Base-by-base conservation (phyloP, 352 stramenopile genomes). In the Elongisporangium anandrum region DNA sequence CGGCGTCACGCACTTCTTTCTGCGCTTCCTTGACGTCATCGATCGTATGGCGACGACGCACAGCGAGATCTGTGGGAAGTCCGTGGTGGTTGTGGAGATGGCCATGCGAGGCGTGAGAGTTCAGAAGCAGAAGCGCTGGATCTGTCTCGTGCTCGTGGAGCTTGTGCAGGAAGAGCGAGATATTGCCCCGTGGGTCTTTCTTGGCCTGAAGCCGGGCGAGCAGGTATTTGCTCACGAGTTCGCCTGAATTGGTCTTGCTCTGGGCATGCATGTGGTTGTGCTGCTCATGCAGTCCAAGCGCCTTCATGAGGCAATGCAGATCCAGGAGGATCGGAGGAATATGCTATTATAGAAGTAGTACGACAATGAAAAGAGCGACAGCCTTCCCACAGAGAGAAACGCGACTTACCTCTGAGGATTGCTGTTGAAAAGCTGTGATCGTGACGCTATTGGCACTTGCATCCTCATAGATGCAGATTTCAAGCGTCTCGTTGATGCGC, bases 391-490 rank as follows among this genome's bases (percentile, higher is more conserved):
- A n/a, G n/a, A n/a, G n/a, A n/a, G n/a, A n/a, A n/a, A n/a, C n/a
- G 5, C 13, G 45, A 21, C 49, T 5, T 60, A 77, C 68, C 61
- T 77, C 60, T 9, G 56, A 53, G 21, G 71, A 65, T 41, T 79
- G 68, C 19, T 86, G 82, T n/a, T 75, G 72, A 45, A 88, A 85
- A 4, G 74, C 83, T 15, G 73, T 65, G 61, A 95, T 78, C 1
- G 82, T 92, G 57, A 94, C 60, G 26, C 70, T 80, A 65, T 92
- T 88, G 20, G 68, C 78, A 2, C 78, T 59, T 15, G 72, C 72
- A 58, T 92, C 82, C 68, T 95, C 84, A 57, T 89, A 88, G 56
- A 95, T 90, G 56, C 83, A 89, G 24, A 95, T 63, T 62, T 95
- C 86, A 1, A 95, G 65, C 22, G 86, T 95, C 65, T 94, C 84